A percentile compares a stretch with the other conserved stretches of the same genome.
phyloP scores from a whole-genome alignment of 805 yeast genomes.

The Yarrowia bubula region DNA sequence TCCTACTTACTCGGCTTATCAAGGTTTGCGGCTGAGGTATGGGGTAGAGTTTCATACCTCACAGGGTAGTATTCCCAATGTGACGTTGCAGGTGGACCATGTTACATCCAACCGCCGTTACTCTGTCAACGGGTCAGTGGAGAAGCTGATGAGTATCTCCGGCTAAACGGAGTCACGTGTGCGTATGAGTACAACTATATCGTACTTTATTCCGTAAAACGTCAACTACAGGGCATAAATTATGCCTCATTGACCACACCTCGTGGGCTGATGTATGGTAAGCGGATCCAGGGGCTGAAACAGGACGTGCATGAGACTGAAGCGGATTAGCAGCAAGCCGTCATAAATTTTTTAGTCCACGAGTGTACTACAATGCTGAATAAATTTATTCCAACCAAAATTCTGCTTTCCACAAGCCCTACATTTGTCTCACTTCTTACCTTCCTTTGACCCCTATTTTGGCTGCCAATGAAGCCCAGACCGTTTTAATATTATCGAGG shows the following conservation, averaged over 20 bases:
- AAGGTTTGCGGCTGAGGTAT: constrained; percentile 4
- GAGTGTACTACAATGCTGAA: no score
- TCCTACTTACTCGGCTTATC: background rate
- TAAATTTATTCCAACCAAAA: no score
- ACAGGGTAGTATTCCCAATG: constrained; percentile 16
- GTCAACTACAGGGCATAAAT: background rate
- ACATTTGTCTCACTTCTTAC: no score
- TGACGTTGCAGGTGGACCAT: background rate
- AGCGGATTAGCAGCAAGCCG: background rate
- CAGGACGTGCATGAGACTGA: background rate
- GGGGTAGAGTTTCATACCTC: constrained; percentile 12
- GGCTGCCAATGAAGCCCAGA: no score
- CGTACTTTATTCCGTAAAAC: no score
- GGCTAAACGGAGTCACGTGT: background rate
- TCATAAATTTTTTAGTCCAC: no score
- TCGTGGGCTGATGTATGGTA: background rate
- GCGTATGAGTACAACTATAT: no score
- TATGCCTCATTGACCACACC: background rate
- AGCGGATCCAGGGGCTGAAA: background rate
- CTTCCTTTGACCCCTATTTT: no score
- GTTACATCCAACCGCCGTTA: background rate
- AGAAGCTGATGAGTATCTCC: background rate
- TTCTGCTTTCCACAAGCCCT: no score
- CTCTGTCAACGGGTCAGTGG: background rate
- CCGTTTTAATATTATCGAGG: no score